A percentile compares a stretch with the other conserved stretches of the same genome.
Evolutionary conservation across 495 filamentous ascomycete species (phyloP).

Genomic region (Xylaria curta): DNA sequence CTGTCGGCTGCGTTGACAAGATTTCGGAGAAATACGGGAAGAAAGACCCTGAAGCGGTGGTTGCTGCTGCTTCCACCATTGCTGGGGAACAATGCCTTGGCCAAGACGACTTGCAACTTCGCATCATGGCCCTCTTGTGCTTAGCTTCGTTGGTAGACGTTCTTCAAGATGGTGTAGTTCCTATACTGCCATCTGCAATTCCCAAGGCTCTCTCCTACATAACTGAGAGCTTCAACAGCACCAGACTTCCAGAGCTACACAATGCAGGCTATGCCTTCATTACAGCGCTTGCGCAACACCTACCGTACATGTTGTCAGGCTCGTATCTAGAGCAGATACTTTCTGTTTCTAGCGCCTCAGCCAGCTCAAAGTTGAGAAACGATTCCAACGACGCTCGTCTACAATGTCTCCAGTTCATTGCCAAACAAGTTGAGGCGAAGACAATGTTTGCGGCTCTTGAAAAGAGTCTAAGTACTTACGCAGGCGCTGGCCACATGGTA

Average conservation of each 20-base stretch:
- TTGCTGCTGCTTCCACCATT: conserved; percentile 74
- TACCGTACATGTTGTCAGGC: conserved; percentile 85
- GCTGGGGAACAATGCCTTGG: conserved; percentile 77
- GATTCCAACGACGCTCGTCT: conserved; percentile 67
- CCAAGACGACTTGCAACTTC: conserved; percentile 71
- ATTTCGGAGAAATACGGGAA: conserved; percentile 93
- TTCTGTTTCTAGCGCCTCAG: conserved; percentile 70
- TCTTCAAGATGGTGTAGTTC: conserved; percentile 81
- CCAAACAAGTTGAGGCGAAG: conserved; percentile 74
- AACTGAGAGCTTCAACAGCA: conserved; percentile 62
- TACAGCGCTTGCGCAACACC: conserved; percentile 73
- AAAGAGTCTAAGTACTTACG: conserved; percentile 70
- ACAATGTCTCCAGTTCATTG: conserved; percentile 72
- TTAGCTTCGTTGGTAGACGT: conserved; percentile 87
- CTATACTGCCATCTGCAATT: conserved; percentile 77
- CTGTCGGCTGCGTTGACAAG: conserved; percentile 85
- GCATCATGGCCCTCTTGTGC: conserved; percentile 83
- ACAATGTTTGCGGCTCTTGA: conserved; percentile 69
- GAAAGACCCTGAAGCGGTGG: conserved; percentile 70
- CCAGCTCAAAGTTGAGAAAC: conserved; percentile 59
- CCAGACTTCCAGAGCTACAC: conserved; percentile 67
- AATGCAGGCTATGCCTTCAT: conserved; percentile 83
- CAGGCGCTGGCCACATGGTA: conserved; percentile 63
- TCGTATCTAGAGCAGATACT: conserved; percentile 74
- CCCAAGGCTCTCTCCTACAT: conserved; percentile 73